phyloP scores from a whole-genome alignment of 768 basidiomycete species.

The Gymnopilus junonius region DNA sequence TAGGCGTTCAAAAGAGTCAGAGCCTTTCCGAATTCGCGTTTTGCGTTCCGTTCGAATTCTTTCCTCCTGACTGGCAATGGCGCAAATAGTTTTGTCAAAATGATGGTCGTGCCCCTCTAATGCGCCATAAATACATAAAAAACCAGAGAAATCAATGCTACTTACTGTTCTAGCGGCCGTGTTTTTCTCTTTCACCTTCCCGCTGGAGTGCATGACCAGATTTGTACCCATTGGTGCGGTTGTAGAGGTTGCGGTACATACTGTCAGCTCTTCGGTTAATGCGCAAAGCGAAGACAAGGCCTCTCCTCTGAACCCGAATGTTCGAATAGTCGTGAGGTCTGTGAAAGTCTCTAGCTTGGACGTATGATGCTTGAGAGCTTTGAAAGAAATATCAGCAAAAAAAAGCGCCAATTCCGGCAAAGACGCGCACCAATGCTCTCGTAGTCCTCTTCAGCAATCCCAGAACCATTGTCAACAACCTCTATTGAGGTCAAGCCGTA shows the following conservation, averaged over 20 bases:
- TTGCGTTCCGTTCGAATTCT: slow-evolving; percentile 86
- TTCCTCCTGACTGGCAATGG: slow-evolving; percentile 90
- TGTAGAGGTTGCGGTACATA: slow-evolving; percentile 74
- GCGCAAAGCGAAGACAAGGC: slow-evolving; percentile 94
- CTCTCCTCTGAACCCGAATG: slow-evolving; percentile 97
- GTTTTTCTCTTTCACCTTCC: slow-evolving; percentile 57
- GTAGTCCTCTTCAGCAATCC: slow-evolving; percentile 80
- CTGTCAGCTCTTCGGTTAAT: slow-evolving; percentile 66
- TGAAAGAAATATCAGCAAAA: neutral
- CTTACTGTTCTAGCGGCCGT: slow-evolving; percentile 81
- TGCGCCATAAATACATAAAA: neutral
- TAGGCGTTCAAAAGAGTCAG: slow-evolving; percentile 85
- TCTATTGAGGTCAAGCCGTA: slow-evolving; percentile 84
- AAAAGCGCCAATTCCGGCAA: neutral
- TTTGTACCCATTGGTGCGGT: slow-evolving; percentile 80
- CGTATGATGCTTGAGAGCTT: slow-evolving; percentile 91
- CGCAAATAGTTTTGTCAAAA: slow-evolving; percentile 71
- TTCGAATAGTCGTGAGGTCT: slow-evolving; percentile 72
- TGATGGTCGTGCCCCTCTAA: slow-evolving; percentile 88
- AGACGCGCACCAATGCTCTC: slow-evolving; percentile 69
- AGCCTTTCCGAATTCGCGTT: slow-evolving; percentile 89
- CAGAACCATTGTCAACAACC: slow-evolving; percentile 91
- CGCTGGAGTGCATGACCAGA: slow-evolving; percentile 73
- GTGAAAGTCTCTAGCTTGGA: slow-evolving; percentile 84
- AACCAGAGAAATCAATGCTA: neutral